Evolutionary conservation across 331 rosid species (phyloP), one percentile per base, ranked within the genome.

Genomic region (Telfairia occidentalis): DNA sequence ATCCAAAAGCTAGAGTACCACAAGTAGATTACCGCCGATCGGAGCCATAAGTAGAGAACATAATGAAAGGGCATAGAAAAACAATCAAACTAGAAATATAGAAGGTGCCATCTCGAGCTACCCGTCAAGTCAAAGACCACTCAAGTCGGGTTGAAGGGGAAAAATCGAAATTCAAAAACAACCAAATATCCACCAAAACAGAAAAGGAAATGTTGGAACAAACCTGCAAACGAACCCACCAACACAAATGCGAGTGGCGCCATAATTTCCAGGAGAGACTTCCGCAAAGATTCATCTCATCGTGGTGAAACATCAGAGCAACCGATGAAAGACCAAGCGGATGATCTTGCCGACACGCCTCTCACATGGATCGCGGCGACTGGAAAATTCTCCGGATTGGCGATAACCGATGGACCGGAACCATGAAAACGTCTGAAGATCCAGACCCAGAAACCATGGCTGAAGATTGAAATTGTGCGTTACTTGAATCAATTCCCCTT

Each of bases 1-100:
- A 45, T 70, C 58, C 75, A 70, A 43, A 70, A 45, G 57, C 58
- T 46, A 3, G 21, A 43, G 74, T 12, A 43, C 74, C 74, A 69
- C 26, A 40, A 42, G 43, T 21, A 59, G 38, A 69, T 15, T 43
- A 43, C 38, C 55, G 18, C 54, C 54, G 74, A 69, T 43, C 74
- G 55, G 35, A 69, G 74, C 50, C 23, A 19, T 19, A 30, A 37
- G 52, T 40, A 67, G 19, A 67, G 5, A 67, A 67, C 32, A 13
- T 35, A 6, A 24, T 34, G 35, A 43, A 6, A 43, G 43, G 3
- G 38, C 55, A 43, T 5, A 69, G 54, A 65, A 69, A 21, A 28
- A 13, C 40, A 28, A 29, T 29, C 66, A 59, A 28, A 60, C 67
- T 30, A 59, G 1, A 58, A 67, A 15, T 9, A 69, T 8, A 24